Evolutionary conservation across 2,329 filamentous ascomycete species (phyloP).

Genomic region (Exophiala spinifera): DNA sequence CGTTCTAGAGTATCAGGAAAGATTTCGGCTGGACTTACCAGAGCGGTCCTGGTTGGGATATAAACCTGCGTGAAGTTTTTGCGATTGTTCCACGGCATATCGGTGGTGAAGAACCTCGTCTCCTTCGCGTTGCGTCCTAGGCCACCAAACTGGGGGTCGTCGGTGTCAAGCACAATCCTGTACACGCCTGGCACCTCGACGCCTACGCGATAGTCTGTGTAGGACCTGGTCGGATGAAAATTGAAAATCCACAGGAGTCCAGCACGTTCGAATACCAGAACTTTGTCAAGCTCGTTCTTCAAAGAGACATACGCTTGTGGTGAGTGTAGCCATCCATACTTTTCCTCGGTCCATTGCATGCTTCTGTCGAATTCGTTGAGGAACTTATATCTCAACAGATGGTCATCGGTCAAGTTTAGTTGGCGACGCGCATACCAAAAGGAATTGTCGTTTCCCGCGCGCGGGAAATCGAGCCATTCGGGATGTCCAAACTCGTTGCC

Average conservation of each 20-base stretch:
- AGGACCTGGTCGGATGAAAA: constrained; percentile 82
- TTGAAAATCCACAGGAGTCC: constrained; percentile 94
- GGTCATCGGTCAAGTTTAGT: constrained; percentile 86
- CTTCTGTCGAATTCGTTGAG: constrained; percentile 89
- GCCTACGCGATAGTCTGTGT: constrained; percentile 87
- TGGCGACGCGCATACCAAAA: constrained; percentile 94
- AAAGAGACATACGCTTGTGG: constrained; percentile 87
- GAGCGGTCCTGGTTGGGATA: constrained; percentile 74
- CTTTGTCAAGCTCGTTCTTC: constrained; percentile 91
- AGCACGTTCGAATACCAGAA: constrained; percentile 90
- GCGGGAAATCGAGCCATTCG: constrained; percentile 97
- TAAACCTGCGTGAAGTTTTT: constrained; percentile 93
- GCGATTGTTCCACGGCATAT: constrained; percentile 83
- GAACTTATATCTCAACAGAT: constrained; percentile 80
- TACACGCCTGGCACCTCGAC: constrained; percentile 84
- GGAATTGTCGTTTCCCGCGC: constrained; percentile 85
- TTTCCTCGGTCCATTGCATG: constrained; percentile 85
- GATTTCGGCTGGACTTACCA: constrained; percentile 54
- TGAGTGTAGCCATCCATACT: constrained; percentile 85
- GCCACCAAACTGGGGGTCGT: constrained; percentile 74
- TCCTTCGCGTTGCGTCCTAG: constrained; percentile 70
- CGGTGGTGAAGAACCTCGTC: constrained; percentile 90
- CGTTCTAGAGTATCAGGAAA: neutral
- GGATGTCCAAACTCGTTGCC: constrained; percentile 98
- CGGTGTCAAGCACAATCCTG: constrained; percentile 77